Base-by-base conservation (phyloP, 495 filamentous ascomycete species). In the Tetracladium setigerum region DNA sequence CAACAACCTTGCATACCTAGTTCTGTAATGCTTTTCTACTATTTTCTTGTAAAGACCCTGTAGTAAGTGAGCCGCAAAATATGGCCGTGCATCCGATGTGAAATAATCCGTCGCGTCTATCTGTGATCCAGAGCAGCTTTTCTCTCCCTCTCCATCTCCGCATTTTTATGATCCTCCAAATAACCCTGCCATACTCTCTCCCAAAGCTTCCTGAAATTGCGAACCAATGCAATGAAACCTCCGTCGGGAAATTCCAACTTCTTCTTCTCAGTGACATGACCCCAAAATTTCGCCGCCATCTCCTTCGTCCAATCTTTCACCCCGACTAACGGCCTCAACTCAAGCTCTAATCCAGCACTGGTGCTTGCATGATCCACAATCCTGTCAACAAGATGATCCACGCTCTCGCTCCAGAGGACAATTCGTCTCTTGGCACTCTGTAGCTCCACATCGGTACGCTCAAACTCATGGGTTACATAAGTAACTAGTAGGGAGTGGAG, bases 401-500 rank as follows among this genome's bases (percentile, higher is more conserved):
- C 43, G 6, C 46, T 10, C 41, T 18, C 8, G 1, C 16, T 31
- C 45, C 45, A 53, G 1, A 10, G 16, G 2, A 34, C 30, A 30
- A 53, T 49, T 6, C 37, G 24, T 8, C 27, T 22, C 10, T 47
- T 33, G 5, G 33, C 17, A n/a, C 39, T 34, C 12, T 36, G 31
- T 11, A 8, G 14, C n/a, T 17, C 32, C 14, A 27, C 27, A 13
- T 17, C 24, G 15, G 24, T 15, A 11, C 6, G 38, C 32, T 38
- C 38, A 5, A 37, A 33, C n/a, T 44, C 33, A 15, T 39, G 38
- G 24, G 44, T 27, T 22, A 22, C 35, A 37, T 52, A 57, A 2
- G 34, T 50, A 27, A 53, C 39, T 9, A 57, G 27, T 5, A 57
- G 22, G 33, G 37, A 53, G 12, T 50, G 35, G 1, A 57, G 41